These are phyloP conservation scores for Sergeia podlipaevii DNA, from an alignment of 208 protist species.

Conservation along the genomic window DNA sequence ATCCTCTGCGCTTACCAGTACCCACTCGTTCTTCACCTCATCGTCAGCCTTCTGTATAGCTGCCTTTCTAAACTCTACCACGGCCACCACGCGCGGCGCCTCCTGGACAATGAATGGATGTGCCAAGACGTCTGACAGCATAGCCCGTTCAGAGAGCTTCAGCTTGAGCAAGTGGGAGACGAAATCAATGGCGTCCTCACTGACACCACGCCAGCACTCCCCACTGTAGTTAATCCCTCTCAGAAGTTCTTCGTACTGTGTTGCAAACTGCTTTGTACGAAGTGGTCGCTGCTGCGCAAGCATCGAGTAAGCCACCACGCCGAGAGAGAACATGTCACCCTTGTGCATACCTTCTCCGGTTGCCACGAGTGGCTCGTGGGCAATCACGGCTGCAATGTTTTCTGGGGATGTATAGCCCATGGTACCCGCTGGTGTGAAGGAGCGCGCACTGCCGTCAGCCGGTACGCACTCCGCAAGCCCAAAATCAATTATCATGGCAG, in stretches of 20 bases:
- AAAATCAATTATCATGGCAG: slow-evolving; percentile 83
- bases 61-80: slow-evolving; percentile 20
- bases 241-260: slow-evolving; percentile 31
- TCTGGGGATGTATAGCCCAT: slow-evolving; percentile 69
- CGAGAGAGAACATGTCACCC: slow-evolving; percentile 75
- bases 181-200: slow-evolving; percentile 30
- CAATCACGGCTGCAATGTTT: slow-evolving; percentile 46
- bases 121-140: slow-evolving; percentile 19
- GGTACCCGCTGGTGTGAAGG: slow-evolving; percentile 40
- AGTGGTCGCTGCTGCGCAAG: slow-evolving; percentile 42
- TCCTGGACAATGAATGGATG: slow-evolving; percentile 37
- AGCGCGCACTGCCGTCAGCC: slow-evolving; percentile 15
- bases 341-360: slow-evolving; percentile 44
- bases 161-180: slow-evolving; percentile 41
- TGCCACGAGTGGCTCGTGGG: slow-evolving; percentile 23
- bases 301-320: slow-evolving; percentile 60
- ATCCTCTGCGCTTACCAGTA: too few relatives aligned
- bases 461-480: slow-evolving; percentile 62
- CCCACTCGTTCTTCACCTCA: slow-evolving; percentile 47
- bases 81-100: slow-evolving; percentile 18
- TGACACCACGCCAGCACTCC: slow-evolving; percentile 38
- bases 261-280: slow-evolving; percentile 19
- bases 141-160: slow-evolving; percentile 26
- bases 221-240: slow-evolving; percentile 40
- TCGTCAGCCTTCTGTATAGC: slow-evolving; percentile 19